Percentiles rank a stretch among this genome's conserved stretches.
phyloP scores from a whole-genome alignment of 2,329 filamentous ascomycete genomes.

The Raffaelea ambrosiae region DNA sequence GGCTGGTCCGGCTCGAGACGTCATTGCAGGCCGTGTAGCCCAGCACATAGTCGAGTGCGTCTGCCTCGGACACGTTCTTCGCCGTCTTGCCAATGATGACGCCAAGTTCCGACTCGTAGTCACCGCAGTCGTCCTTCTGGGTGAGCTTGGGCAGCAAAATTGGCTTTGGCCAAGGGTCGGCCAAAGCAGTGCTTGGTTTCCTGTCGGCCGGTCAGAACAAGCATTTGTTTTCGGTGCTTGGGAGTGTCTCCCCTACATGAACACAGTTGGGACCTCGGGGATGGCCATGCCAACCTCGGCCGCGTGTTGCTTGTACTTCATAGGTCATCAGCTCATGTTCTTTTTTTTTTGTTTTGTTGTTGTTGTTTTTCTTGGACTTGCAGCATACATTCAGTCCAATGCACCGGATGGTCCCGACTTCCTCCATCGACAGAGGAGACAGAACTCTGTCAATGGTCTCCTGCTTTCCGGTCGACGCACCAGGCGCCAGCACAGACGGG shows the following conservation, averaged over 20 bases:
- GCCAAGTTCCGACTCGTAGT: constrained; percentile 52
- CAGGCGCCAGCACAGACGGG: constrained; percentile 47
- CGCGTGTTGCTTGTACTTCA: constrained; percentile 37
- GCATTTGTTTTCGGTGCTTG: too few species aligned
- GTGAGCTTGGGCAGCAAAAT: constrained; percentile 45
- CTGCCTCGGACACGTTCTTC: constrained; percentile 46
- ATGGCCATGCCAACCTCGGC: constrained; percentile 44
- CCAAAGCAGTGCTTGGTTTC: constrained; percentile 47
- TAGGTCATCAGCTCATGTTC: too few species aligned
- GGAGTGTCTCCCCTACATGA: constrained; percentile 30
- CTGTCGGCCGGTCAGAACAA: constrained; percentile 9
- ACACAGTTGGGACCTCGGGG: constrained; percentile 46
- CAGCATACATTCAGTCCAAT: constrained; percentile 43
- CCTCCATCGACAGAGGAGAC: constrained; percentile 36
- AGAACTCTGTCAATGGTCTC: constrained; percentile 26
- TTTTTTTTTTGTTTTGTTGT: too few species aligned
- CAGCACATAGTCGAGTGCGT: constrained; percentile 51
- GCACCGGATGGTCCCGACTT: constrained; percentile 49
- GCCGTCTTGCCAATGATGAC: constrained; percentile 43
- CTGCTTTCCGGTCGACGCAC: constrained; percentile 36
- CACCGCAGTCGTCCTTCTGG: constrained; percentile 42
- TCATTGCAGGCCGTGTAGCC: constrained; percentile 36
- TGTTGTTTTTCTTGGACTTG: too few species aligned
- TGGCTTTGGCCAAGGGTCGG: constrained; percentile 43
- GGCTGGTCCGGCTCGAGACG: constrained; percentile 48